These are phyloP conservation scores for Acidiella bohemica DNA, from an alignment of 495 filamentous ascomycete species.

Conservation along the genomic window DNA sequence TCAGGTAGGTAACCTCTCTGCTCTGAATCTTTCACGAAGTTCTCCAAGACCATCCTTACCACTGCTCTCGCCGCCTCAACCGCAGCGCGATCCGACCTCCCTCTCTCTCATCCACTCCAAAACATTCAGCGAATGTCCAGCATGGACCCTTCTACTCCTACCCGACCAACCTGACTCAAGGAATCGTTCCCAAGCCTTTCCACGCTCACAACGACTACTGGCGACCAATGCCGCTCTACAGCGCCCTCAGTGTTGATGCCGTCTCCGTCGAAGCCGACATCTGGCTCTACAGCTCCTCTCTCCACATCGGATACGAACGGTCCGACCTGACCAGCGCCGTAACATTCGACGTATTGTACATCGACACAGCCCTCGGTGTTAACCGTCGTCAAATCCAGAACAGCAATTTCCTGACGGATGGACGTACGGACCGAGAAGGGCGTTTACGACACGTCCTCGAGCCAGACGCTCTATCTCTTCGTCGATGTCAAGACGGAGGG, in stretches of 20 bases:
- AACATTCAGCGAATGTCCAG: slow-evolving; percentile 25
- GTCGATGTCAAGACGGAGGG: slow-evolving; percentile 31
- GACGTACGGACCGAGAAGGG: slow-evolving; percentile 25
- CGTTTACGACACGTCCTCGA: slow-evolving; percentile 26
- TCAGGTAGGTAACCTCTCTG: too few species aligned
- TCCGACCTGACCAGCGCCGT: slow-evolving; percentile 25
- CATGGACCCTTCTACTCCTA: slow-evolving; percentile 25
- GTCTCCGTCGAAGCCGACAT: slow-evolving; percentile 30
- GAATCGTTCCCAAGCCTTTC: slow-evolving; percentile 29
- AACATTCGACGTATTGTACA: slow-evolving; percentile 31
- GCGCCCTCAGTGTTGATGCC: slow-evolving; percentile 26
- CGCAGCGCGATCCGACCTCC: slow-evolving; percentile 13
- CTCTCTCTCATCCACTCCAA: slow-evolving; percentile 23
- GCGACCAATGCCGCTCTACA: slow-evolving; percentile 24
- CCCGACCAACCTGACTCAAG: slow-evolving; percentile 30
- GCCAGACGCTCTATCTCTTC: slow-evolving; percentile 32
- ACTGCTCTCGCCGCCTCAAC: slow-evolving; percentile 6
- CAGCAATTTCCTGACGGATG: slow-evolving; percentile 20
- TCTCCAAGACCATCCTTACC: slow-evolving; percentile 4
- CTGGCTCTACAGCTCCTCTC: slow-evolving; percentile 29
- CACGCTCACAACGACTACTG: slow-evolving; percentile 34
- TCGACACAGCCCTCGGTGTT: slow-evolving; percentile 29
- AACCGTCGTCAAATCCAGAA: slow-evolving; percentile 26
- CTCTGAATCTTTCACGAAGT: too few species aligned
- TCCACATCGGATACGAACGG: slow-evolving; percentile 31